Conservation (phyloP, 768 basidiomycete genomes). For the Trametes villosa region DNA sequence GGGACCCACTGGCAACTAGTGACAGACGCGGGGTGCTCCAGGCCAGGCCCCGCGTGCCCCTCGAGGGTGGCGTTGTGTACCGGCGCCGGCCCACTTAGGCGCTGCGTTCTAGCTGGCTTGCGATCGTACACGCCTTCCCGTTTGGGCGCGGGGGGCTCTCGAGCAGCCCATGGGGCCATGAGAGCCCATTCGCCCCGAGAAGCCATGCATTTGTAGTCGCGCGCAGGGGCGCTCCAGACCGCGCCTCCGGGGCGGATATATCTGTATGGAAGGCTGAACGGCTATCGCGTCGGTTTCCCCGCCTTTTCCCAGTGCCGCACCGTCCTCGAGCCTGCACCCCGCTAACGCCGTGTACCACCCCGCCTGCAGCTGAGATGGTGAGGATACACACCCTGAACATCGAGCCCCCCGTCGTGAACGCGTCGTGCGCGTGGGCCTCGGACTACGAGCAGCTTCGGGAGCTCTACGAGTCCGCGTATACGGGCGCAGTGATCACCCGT, state of each 20-base stretch:
- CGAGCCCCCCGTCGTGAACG: constrained; percentile 71
- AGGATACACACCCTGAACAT: constrained; percentile 58
- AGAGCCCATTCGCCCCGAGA: constrained; percentile 1
- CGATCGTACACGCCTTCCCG: constrained; percentile 9
- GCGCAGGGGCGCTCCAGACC: constrained; percentile 19
- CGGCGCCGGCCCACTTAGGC: neutral
- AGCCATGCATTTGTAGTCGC: constrained; percentile 9
- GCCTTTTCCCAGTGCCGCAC: neutral
- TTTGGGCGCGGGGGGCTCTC: constrained; percentile 6
- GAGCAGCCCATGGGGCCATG: constrained; percentile 8
- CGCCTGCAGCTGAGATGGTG: no score
- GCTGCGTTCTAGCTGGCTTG: constrained; percentile 11
- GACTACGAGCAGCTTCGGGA: constrained; percentile 62
- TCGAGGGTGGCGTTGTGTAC: neutral
- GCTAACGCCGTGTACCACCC: no score
- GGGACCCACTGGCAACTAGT: neutral
- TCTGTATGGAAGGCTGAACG: constrained; percentile 1
- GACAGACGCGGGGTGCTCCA: no score
- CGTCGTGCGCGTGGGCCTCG: constrained; percentile 84
- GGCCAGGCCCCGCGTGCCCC: constrained; percentile 7
- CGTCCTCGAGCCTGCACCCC: no score
- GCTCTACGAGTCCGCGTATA: constrained; percentile 68
- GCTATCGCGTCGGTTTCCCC: neutral
- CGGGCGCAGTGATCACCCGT: constrained; percentile 81
- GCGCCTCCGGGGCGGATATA: constrained; percentile 7